Conservation (phyloP, 441 rosid genomes). For the Theobroma grandiflorum region DNA sequence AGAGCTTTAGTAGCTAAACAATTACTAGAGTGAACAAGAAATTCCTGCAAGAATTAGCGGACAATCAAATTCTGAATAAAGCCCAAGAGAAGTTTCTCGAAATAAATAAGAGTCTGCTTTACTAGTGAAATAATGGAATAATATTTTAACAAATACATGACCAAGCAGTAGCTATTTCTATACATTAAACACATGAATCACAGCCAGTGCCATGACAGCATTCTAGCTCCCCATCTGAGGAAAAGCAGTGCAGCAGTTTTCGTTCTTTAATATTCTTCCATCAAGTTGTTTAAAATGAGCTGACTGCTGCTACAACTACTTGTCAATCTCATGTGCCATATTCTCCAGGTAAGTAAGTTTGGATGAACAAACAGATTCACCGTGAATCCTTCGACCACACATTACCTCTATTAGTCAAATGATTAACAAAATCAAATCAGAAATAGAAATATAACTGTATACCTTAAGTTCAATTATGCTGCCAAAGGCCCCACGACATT, state of each 20-base stretch:
- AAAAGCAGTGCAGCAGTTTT: not conserved
- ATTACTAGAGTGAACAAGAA: slow-evolving; percentile 85
- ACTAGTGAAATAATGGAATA: not conserved
- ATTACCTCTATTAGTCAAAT: not conserved
- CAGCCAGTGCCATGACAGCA: slow-evolving; percentile 14
- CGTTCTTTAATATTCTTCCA: not conserved
- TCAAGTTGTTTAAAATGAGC: slow-evolving; percentile 6
- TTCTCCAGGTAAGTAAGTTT: not conserved
- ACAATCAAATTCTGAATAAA: slow-evolving; percentile 25
- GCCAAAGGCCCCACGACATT: slow-evolving; percentile 84
- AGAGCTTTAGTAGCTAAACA: slow-evolving; percentile 69
- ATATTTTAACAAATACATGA: slow-evolving; percentile 6
- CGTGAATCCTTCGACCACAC: not conserved
- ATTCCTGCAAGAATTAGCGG: slow-evolving; percentile 59
- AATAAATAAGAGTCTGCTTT: not conserved
- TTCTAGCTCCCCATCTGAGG: not conserved
- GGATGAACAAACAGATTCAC: not conserved
- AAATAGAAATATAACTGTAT: slow-evolving; percentile 31
- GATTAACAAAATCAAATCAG: slow-evolving; percentile 1
- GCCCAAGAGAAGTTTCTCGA: slow-evolving; percentile 13
- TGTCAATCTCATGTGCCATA: not conserved
- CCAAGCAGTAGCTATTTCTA: not conserved
- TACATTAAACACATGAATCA: slow-evolving; percentile 3
- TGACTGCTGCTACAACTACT: slow-evolving; percentile 3
- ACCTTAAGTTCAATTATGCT: slow-evolving; percentile 79